phyloP scores from a whole-genome alignment of 2,329 filamentous ascomycete genomes.

The Fusarium papillatum region DNA sequence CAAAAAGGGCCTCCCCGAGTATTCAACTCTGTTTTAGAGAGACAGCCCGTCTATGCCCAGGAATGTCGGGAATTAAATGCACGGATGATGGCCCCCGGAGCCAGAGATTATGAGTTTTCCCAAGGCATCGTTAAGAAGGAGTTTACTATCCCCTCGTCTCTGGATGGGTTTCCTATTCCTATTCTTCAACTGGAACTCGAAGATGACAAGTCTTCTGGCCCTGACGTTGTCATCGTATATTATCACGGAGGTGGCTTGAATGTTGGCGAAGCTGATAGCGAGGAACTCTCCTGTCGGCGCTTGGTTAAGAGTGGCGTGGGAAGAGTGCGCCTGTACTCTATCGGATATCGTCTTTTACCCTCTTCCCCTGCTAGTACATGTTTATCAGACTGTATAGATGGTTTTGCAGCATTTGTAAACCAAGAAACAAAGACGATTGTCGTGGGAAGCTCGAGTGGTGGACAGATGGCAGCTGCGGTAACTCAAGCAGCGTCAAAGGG shows the following conservation, averaged over 20 bases:
- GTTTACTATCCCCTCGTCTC: constrained; percentile 48
- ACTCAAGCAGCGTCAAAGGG: constrained; percentile 48
- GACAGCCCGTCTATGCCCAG: constrained; percentile 56
- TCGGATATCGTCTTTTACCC: constrained; percentile 62
- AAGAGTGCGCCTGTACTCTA: constrained; percentile 55
- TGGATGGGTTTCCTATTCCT: constrained; percentile 52
- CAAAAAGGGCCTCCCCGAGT: constrained; percentile 29
- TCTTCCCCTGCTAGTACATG: constrained; percentile 54
- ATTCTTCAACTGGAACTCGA: constrained; percentile 50
- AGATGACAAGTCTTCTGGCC: constrained; percentile 11
- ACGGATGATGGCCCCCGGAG: constrained; percentile 51
- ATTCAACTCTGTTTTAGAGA: constrained; percentile 43
- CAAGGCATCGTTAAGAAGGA: constrained; percentile 47
- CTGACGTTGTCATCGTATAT: constrained; percentile 55
- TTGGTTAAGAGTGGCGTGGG: constrained; percentile 50
- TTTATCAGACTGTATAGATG: constrained; percentile 57
- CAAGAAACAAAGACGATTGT: constrained; percentile 48
- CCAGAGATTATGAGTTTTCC: constrained; percentile 53
- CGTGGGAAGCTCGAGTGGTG: constrained; percentile 62
- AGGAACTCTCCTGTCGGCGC: constrained; percentile 61
- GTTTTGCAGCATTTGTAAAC: constrained; percentile 43
- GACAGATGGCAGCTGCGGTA: constrained; percentile 60
- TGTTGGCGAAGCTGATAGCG: constrained; percentile 63
- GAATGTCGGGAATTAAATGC: constrained; percentile 55
- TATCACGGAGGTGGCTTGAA: constrained; percentile 63